Base-by-base conservation (phyloP, 495 filamentous ascomycete species). In the Penicillium chermesinum region DNA sequence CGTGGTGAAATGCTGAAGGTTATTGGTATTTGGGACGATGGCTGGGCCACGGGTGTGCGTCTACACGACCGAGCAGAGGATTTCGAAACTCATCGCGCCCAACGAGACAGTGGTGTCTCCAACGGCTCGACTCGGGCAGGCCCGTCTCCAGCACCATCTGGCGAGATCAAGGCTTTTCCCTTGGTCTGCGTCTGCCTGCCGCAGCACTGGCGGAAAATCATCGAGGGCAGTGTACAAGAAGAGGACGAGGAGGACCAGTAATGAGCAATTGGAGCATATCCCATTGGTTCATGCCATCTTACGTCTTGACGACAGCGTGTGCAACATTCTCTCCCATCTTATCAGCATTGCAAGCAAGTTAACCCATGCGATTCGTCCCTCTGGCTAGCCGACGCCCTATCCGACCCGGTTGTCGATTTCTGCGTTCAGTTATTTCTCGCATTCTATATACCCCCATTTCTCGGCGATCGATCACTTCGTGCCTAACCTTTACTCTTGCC, bases 11-110 rank as follows among this genome's bases (percentile, higher is more conserved):
- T 99, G 93, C 75, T 99, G 49, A 96, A 96, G 69, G 86, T 99
- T 22, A 87, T 99, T 41, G 94, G 94, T 33, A 96, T 99, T 52
- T 99, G 94, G 94, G 94, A 99, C 63, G 94, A 99, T 70, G 94
- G 94, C 34, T 99, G 94, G 94, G 94, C 94, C 22, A 99, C 94
- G 8, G 94, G 94, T 54, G 78, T 95, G 42, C 73, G 90, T 57
- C 64, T 96, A 21, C 72, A 84, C 39, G 88, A 95, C 53, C 77
- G 83, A 45, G 90, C 89, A 1, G 94, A 99, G 45, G 88, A 96
- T 45, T 94, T 86, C 76, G 87, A 93, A 53, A 77, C 78, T 17
- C 80, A 83, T 57, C 83, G 86, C 41, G 72, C 80, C 12, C 88
- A 95, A 57, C 81, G 94, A 22, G 94, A 97, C 65, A 96, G 90